Conservation (phyloP, 352 stramenopile genomes). For the Phytophthora parvispora region DNA sequence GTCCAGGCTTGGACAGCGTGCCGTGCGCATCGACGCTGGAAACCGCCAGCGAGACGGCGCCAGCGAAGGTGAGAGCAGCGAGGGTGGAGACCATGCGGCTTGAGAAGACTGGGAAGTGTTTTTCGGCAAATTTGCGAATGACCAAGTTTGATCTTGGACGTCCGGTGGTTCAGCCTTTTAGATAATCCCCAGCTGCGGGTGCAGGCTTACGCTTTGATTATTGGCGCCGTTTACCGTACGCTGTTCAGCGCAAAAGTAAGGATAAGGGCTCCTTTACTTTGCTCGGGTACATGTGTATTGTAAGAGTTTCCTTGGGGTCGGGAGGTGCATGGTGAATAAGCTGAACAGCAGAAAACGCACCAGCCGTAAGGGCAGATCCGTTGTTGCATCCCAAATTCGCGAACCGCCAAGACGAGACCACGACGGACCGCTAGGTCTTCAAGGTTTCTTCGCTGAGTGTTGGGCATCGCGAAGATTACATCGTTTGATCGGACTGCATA, state of each 20-base stretch:
- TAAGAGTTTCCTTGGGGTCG: not conserved
- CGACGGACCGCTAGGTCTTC: not conserved
- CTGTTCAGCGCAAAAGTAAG: too few species aligned
- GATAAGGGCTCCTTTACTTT: not conserved
- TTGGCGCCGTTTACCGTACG: not conserved
- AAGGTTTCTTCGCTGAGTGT: not conserved
- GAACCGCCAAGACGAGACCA: not conserved
- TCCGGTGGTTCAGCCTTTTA: not conserved
- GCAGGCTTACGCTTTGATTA: not conserved
- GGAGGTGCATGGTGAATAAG: not conserved
- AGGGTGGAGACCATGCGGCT: constrained; percentile 14
- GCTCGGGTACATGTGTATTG: too few species aligned
- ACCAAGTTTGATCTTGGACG: not conserved
- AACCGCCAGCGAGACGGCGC: not conserved
- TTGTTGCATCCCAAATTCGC: not conserved
- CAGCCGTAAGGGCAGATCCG: not conserved
- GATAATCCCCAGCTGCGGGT: not conserved
- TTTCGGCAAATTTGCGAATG: constrained; percentile 15
- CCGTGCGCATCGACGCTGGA: constrained; percentile 16
- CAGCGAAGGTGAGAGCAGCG: not conserved
- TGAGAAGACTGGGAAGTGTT: not conserved
- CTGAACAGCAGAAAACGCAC: not conserved
- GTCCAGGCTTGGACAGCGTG: constrained; percentile 10
- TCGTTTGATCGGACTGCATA: not conserved
- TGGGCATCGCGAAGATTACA: too few species aligned